phyloP scores from a whole-genome alignment of 2,329 filamentous ascomycete genomes.

The Coleophoma eucalyptorum region DNA sequence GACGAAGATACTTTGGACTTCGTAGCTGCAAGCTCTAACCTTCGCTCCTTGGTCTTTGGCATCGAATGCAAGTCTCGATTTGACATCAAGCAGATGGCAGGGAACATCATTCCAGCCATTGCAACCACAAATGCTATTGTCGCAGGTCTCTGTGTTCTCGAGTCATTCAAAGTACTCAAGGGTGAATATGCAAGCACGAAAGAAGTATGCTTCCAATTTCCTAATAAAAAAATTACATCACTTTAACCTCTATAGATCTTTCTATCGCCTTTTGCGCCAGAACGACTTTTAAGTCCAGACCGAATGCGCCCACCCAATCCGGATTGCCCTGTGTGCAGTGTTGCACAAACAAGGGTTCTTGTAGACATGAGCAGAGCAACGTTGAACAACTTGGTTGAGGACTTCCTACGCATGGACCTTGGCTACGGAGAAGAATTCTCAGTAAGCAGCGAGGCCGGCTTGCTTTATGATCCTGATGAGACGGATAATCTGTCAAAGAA shows the following conservation, averaged over 20 bases:
- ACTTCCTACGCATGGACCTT: conserved; percentile 64
- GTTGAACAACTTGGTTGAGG: conserved; percentile 73
- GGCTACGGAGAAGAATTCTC: conserved; percentile 80
- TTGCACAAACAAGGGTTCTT: conserved; percentile 62
- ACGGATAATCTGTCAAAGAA: conserved; percentile 82
- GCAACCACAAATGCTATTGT: conserved; percentile 98
- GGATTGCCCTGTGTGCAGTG: conserved; percentile 78
- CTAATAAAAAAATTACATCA: background rate
- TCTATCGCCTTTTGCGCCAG: conserved; percentile 63
- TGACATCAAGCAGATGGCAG: conserved; percentile 98
- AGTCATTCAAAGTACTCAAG: conserved; percentile 86
- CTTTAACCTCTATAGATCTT: conserved; percentile 55
- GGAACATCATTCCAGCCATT: conserved; percentile 98
- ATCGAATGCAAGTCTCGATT: conserved; percentile 89
- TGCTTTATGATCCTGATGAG: conserved; percentile 88
- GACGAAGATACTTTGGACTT: conserved; percentile 94
- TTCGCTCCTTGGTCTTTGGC: conserved; percentile 83
- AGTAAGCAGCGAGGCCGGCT: conserved; percentile 67
- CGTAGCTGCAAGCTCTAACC: conserved; percentile 84
- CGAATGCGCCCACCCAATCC: conserved; percentile 65
- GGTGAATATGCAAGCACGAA: conserved; percentile 67
- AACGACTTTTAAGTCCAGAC: conserved; percentile 56
- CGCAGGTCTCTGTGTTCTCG: conserved; percentile 84
- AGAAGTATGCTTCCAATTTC: conserved; percentile 50
- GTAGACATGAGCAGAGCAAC: conserved; percentile 71